These are phyloP conservation scores for Aspergillus fumigatiaffinis DNA, from an alignment of 2,329 filamentous ascomycete genomes.

Conservation along the genomic window DNA sequence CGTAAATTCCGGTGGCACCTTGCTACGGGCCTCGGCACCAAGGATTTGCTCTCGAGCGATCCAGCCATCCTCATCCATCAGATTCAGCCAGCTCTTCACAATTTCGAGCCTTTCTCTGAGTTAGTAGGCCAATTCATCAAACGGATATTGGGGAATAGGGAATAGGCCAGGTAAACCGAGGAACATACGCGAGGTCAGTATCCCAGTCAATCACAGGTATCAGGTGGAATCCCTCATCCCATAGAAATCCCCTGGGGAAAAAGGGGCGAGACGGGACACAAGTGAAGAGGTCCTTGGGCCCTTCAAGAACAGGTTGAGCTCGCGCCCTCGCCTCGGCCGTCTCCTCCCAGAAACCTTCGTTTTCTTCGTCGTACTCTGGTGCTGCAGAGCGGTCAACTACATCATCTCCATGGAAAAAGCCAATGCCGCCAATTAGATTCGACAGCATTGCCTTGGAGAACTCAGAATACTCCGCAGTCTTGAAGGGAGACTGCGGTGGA, in stretches of 20 bases:
- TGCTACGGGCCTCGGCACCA: conserved; percentile 84
- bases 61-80: conserved; percentile 97
- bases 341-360: conserved; percentile 93
- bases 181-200: conserved; percentile 66
- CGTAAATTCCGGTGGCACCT: conserved; percentile 90
- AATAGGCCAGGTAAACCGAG: not conserved
- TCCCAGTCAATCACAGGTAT: conserved; percentile 93
- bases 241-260: conserved; percentile 93
- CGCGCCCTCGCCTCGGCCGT: conserved; percentile 72
- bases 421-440: conserved; percentile 88
- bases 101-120: conserved; percentile 60
- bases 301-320: conserved; percentile 66
- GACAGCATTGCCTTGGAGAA: conserved; percentile 92
- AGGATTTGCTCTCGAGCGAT: conserved; percentile 95
- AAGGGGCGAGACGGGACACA: conserved; percentile 90
- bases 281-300: conserved; percentile 84
- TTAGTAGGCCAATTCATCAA: conserved; percentile 11
- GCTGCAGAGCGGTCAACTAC: conserved; percentile 87
- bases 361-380: conserved; percentile 90
- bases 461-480: conserved; percentile 64
- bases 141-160: not conserved
- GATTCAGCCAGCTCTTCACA: conserved; percentile 89
- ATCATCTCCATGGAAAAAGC: conserved; percentile 88
- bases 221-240: conserved; percentile 97
- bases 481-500: conserved; percentile 71